Percentiles rank a stretch among this genome's conserved stretches.
Evolutionary conservation across 1,284 basidiomycete genomes (phyloP).

Genomic region (Volvariella surrecta): DNA sequence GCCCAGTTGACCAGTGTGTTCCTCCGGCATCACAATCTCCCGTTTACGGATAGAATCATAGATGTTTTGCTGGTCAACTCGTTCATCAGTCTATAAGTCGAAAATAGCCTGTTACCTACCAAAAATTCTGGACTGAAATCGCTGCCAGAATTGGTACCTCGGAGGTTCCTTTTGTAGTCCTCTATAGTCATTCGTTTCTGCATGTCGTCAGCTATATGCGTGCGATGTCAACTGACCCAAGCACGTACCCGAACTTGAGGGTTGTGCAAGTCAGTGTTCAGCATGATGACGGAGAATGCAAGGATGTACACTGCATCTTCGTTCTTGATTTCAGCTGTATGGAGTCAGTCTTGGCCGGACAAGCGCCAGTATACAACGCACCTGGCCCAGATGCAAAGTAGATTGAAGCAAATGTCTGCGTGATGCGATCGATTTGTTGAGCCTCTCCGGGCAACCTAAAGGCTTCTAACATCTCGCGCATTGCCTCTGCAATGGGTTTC

Average conservation of each 20-base stretch:
- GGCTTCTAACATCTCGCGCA: constrained; percentile 90
- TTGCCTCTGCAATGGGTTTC: constrained; percentile 93
- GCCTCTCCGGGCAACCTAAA: constrained; percentile 95
- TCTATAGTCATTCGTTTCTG: constrained; percentile 96
- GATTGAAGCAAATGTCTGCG: constrained; percentile 88
- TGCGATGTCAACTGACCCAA: background rate
- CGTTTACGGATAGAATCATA: constrained; percentile 92
- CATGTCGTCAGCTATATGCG: background rate
- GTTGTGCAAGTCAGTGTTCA: constrained; percentile 97
- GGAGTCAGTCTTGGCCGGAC: constrained; percentile 2
- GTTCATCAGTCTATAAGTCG: background rate
- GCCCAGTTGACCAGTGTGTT: constrained; percentile 93
- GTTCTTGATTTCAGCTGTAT: constrained; percentile 73
- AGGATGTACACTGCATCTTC: constrained; percentile 95
- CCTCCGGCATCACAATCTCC: constrained; percentile 98
- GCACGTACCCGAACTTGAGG: constrained; percentile 84
- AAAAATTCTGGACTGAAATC: constrained; percentile 86
- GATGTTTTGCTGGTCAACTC: constrained; percentile 58
- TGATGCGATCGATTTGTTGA: constrained; percentile 91
- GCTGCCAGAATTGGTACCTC: constrained; percentile 84
- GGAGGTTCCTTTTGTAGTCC: constrained; percentile 88
- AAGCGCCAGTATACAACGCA: constrained; percentile 21
- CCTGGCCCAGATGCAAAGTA: constrained; percentile 85
- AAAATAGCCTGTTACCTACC: constrained; percentile 33
- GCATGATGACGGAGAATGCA: constrained; percentile 95